Base-by-base conservation (phyloP, 1,284 basidiomycete genomes). In the Moniliophthora roreri region DNA sequence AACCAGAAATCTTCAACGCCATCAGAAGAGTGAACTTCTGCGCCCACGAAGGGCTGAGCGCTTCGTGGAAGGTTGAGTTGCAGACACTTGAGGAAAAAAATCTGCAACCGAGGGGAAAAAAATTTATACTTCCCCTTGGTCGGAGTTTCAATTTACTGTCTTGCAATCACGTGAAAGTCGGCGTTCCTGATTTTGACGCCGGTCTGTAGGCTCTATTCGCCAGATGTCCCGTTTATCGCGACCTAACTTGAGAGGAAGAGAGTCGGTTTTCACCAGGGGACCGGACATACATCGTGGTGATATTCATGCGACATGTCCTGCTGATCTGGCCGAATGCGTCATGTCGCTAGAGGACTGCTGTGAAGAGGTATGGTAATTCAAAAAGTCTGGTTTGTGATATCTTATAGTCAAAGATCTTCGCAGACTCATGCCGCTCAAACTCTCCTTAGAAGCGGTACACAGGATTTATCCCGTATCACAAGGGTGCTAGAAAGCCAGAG, bases 271-370 rank as follows among this genome's bases (percentile, higher is more conserved):
- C 63, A 69, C 79, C 0, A 76, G 81, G 15, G 79, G 82, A 6
- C 74, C 82, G 18, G 83, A 86, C 9, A 63, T 77, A 11, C 79
- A 85, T 60, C 74, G 81, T 0, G 78, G 79, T 0, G 87, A 89
- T 48, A 74, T 70, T 4, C 76, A 83, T 54, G 78, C 81, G 0
- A 73, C 79, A 52, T 90, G 87, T 63, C 86, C 87, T 8, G 85
- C 81, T 0, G 82, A 80, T 64, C 70, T 90, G 16, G 76, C 77
- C 50, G 87, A 89, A 65, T 89, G 87, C 60, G 87, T 91, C 2
- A 71, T 77, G 55, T 82, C 84, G 0, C 80, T 90, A 74, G 84
- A 88, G 60, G 85, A 88, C 59, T 88, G 87, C 59, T 89, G 85
- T 61, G 82, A 88, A 63, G 85, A 89, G 80, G 82, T 78, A 55